A percentile compares a stretch with the other conserved stretches of the same genome.
These are phyloP conservation scores for Micractinium conductrix DNA, from an alignment of 139 green algal species.

Conservation along the genomic window DNA sequence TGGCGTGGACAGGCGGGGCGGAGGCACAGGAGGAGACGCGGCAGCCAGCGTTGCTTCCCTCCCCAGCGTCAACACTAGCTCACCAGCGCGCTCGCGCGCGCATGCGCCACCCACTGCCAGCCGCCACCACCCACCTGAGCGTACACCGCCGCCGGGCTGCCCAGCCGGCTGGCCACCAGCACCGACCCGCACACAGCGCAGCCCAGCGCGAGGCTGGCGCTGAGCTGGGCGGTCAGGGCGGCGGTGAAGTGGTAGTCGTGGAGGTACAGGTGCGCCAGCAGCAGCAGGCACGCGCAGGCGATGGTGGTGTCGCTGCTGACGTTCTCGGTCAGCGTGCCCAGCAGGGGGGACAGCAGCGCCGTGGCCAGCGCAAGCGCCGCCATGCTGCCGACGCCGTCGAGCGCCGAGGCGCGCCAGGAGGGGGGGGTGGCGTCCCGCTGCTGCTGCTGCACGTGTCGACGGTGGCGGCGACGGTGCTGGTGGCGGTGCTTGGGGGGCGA, in stretches of 20 bases:
- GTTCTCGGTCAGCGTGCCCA: slow-evolving; percentile 76
- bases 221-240: slow-evolving; percentile 38
- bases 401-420: not conserved
- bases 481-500: not conserved
- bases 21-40: too few species aligned
- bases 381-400: slow-evolving; percentile 1
- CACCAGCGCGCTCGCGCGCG: too few species aligned
- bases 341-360: slow-evolving; percentile 81
- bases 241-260: slow-evolving; percentile 79
- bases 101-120: not conserved
- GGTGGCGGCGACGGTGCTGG: not conserved
- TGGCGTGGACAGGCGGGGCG: too few species aligned
- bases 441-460: not conserved
- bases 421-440: not conserved
- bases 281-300: slow-evolving; percentile 61
- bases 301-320: slow-evolving; percentile 85
- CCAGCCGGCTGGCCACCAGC: slow-evolving; percentile 80
- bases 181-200: slow-evolving; percentile 76
- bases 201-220: slow-evolving; percentile 78
- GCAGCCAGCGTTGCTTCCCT: too few species aligned
- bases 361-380: slow-evolving; percentile 25
- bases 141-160: slow-evolving; percentile 62
- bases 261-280: slow-evolving; percentile 82
- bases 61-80: too few species aligned
- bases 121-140: slow-evolving; percentile 26